Base-by-base conservation (phyloP, 2,329 filamentous ascomycete species). In the Pochonia chlamydosporia region DNA sequence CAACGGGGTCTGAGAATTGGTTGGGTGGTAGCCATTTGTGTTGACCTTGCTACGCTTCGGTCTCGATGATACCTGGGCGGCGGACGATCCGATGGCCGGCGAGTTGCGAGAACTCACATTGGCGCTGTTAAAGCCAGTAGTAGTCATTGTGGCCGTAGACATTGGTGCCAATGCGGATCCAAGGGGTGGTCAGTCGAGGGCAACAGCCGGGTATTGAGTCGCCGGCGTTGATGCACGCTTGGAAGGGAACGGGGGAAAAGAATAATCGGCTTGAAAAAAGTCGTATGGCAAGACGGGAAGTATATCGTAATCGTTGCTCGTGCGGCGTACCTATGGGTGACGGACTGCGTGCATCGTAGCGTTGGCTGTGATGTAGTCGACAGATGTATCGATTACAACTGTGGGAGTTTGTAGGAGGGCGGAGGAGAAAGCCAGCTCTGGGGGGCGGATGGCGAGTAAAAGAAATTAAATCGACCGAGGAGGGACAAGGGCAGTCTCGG, bases 1-100 rank as follows among this genome's bases (percentile, higher is more conserved):
- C 33, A 82, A 68, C 11, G 76, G 74, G 35, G 68, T 63, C 43
- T 74, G 73, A 3, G 73, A 64, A 49, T 78, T 79, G 28, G 70
- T 56, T 9, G 74, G 70, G 52, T 78, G 73, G 48, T 75, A 74
- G 52, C 74, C 74, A 57, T 79, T 79, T 42, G 74, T 70, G 58
- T 74, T 75, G 57, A 76, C 65, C 52, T 74, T 75, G n/a, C n/a
- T n/a, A n/a, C 68, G 60, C 55, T 78, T 79, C n/a, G 73, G 58
- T 53, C 78, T 78, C 43, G 69, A 63, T 18, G 64, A 58, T 40
- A 64, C 55, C 50, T 64, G 61, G 52, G 54, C 62, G 13, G 63
- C 50, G 24, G 65, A 53, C 13, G 64, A 52, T 44, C 67, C 67
- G 37, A 70, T 63, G 39, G 74, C 67, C 14, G 77, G 76, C 28